phyloP scores from a whole-genome alignment of 2,329 filamentous ascomycete species.

The Neonectria ditissima region DNA sequence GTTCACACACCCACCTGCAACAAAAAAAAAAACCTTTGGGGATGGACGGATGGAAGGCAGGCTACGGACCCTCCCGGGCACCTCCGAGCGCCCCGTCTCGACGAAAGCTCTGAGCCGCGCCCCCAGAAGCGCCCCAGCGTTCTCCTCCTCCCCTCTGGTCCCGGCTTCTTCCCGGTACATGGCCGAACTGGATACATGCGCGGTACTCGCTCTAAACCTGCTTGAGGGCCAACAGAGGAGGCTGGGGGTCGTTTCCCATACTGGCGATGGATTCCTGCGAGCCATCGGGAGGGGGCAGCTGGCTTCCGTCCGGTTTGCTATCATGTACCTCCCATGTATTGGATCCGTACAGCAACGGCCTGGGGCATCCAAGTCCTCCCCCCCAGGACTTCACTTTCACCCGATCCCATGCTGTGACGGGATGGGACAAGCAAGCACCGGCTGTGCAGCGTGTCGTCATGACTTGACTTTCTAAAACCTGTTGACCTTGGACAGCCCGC shows the following conservation, averaged over 20 bases:
- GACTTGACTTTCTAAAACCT: neutral
- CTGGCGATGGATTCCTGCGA: neutral
- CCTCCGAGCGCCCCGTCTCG: conserved; percentile 3
- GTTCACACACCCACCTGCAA: conserved; percentile 34
- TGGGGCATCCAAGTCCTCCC: neutral
- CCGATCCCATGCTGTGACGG: neutral
- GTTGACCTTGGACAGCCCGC: conserved; percentile 25
- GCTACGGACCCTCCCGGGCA: neutral
- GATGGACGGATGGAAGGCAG: conserved; percentile 38
- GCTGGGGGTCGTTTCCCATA: conserved; percentile 12
- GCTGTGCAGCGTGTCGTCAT: neutral
- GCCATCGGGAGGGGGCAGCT: conserved; percentile 7
- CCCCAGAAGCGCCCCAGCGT: conserved; percentile 12
- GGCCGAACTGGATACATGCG: conserved; percentile 26
- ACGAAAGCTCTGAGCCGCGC: neutral
- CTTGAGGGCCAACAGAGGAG: conserved; percentile 16
- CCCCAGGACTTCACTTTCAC: neutral
- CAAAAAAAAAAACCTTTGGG: conserved; percentile 42
- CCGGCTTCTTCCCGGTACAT: conserved; percentile 35
- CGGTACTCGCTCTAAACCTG: conserved; percentile 25
- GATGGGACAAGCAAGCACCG: neutral
- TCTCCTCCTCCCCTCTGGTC: conserved; percentile 28
- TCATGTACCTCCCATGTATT: conserved; percentile 14
- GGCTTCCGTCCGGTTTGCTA: neutral
- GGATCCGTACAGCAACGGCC: conserved; percentile 2